Base-by-base conservation (phyloP, 805 yeast species). In the Aciculoconidium aculeatum region DNA sequence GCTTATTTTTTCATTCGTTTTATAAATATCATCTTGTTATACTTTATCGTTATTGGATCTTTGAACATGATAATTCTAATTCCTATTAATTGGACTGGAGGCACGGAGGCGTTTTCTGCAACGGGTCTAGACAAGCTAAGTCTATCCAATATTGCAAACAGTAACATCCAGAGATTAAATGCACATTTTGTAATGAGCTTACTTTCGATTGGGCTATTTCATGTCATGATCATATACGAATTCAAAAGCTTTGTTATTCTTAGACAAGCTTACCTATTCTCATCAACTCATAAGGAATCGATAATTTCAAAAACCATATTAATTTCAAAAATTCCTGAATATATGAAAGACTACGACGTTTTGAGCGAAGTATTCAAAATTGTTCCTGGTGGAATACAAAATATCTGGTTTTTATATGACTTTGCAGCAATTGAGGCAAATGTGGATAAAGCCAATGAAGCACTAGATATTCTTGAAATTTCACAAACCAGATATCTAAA, bases 1-100 rank as follows among this genome's bases (percentile, higher is more conserved):
- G 76, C 87, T 0, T 84, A 80, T 48, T 77, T 80, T 45, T 79
- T 83, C 39, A 43, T 84, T 3, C 52, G 95, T 28, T 84, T 70
- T 42, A 45, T 85, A 25, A 51, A 60, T 27, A 55, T 78, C 4
- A 44, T 81, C 7, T 45, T 74, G 17, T 36, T 68, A 2, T 61
- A 79, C 25, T 80, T 79, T 44, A 41, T 58, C 1, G 63, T 67
- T 0, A 49, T 80, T 13, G 77, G 84, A 0, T 29, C 70, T 0
- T 35, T 80, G 7, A 72, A 75, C 31, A 53, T 81, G 15, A 70
- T 84, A 0, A 54, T 80, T 0, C 55, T 86, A 17, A 42, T 82
- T 2, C 88, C 92, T 0, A 58, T 84, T 1, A 85, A 85, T 49
- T 49, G 57, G 27, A 53, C 61, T 1, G 75, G 77, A 1, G 44